Percentiles rank a stretch among this genome's conserved stretches.
Evolutionary conservation across 768 basidiomycete genomes (phyloP).

Genomic region (Pisolithus microcarpus): DNA sequence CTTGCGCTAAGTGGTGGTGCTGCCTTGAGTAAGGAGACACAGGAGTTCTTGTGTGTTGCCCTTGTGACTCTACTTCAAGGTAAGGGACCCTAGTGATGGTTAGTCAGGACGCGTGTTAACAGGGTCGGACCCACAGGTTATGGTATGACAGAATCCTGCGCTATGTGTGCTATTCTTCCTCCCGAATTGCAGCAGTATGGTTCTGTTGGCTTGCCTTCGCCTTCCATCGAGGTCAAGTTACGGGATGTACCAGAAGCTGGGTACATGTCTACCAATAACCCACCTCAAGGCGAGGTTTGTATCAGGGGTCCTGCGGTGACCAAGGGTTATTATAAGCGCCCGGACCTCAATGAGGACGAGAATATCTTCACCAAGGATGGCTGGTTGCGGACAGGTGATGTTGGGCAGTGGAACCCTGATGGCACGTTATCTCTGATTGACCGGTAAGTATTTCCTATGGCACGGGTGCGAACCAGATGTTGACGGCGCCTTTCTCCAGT

Average conservation of each 20-base stretch:
- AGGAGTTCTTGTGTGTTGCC: slow-evolving; percentile 80
- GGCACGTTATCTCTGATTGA: slow-evolving; percentile 88
- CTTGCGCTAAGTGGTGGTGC: slow-evolving; percentile 82
- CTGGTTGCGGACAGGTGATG: slow-evolving; percentile 91
- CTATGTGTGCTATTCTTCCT: slow-evolving; percentile 83
- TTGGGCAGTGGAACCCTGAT: slow-evolving; percentile 91
- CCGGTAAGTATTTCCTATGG: slow-evolving; percentile 42
- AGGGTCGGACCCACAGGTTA: slow-evolving; percentile 48
- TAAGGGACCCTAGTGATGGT: slow-evolving; percentile 25
- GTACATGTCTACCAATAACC: slow-evolving; percentile 66
- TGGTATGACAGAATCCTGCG: slow-evolving; percentile 94
- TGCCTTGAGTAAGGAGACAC: slow-evolving; percentile 77
- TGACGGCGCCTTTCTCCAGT: slow-evolving; percentile 23
- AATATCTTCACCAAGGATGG: slow-evolving; percentile 82
- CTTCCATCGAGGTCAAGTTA: slow-evolving; percentile 84
- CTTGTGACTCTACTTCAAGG: slow-evolving; percentile 85
- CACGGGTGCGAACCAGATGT: slow-evolving; percentile 1
- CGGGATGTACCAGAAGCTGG: slow-evolving; percentile 79
- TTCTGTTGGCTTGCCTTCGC: slow-evolving; percentile 78
- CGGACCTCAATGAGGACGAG: slow-evolving; percentile 81
- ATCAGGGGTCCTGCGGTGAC: slow-evolving; percentile 84
- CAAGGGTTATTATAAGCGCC: slow-evolving; percentile 87
- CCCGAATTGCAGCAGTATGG: slow-evolving; percentile 74
- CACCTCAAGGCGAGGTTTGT: slow-evolving; percentile 81
- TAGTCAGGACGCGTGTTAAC: background rate